phyloP scores from a whole-genome alignment of 192 early-diverging fungal genomes.

The Backusella sp. region DNA sequence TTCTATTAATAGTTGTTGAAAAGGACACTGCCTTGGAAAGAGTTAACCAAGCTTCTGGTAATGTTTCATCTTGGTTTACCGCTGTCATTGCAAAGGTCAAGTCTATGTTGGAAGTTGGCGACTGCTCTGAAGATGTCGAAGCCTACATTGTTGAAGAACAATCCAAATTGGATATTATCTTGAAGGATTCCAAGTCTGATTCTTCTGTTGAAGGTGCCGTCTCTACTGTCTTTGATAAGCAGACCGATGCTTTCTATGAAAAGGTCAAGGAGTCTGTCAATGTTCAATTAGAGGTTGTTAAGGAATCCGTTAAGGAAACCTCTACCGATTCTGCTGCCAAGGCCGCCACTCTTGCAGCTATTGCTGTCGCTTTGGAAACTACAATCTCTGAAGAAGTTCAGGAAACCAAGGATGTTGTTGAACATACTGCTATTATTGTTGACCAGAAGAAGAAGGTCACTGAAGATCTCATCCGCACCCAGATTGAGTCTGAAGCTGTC shows the following conservation, averaged over 20 bases:
- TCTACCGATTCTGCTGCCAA: slow-evolving; percentile 4
- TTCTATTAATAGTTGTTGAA: background rate
- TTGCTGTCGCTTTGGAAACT: background rate
- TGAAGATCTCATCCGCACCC: background rate
- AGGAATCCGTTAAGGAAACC: slow-evolving; percentile 9
- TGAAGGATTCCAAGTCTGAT: slow-evolving; percentile 7
- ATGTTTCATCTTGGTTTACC: slow-evolving; percentile 3
- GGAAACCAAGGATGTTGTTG: slow-evolving; percentile 2
- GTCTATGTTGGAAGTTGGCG: background rate
- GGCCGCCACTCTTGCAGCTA: background rate
- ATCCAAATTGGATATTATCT: background rate
- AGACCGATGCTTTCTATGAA: slow-evolving; percentile 2
- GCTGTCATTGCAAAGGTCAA: background rate
- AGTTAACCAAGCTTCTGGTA: background rate
- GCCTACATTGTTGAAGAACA: slow-evolving; percentile 4
- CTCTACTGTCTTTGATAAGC: background rate
- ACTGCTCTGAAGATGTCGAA: slow-evolving; percentile 11
- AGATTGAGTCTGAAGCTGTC: background rate
- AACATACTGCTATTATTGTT: background rate
- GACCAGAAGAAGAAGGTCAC: background rate
- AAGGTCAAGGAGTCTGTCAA: background rate
- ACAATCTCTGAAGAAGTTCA: background rate
- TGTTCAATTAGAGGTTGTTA: background rate
- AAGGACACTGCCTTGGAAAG: background rate
- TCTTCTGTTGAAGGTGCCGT: background rate